These are phyloP conservation scores for Ustilago trichophora DNA, from an alignment of 1,284 basidiomycete species.

Conservation along the genomic window DNA sequence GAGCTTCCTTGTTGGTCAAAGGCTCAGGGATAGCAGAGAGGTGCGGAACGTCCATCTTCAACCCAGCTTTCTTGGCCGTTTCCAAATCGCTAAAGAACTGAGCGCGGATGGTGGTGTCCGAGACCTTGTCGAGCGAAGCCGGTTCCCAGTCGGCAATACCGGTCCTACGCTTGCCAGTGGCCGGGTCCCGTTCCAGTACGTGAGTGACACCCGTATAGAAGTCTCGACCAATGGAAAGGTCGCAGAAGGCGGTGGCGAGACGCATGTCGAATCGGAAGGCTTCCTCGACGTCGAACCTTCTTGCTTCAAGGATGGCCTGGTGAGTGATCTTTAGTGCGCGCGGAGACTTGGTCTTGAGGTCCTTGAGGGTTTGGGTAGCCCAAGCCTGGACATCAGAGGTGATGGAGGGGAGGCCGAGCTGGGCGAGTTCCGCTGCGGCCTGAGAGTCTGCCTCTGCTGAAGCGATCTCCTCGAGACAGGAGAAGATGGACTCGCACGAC, in stretches of 20 bases:
- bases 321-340: slow-evolving; percentile 61
- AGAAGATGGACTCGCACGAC: slow-evolving; percentile 54
- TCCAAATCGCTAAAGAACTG: slow-evolving; percentile 55
- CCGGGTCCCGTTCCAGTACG: slow-evolving; percentile 58
- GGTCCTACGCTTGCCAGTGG: slow-evolving; percentile 57
- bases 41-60: slow-evolving; percentile 45
- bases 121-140: slow-evolving; percentile 48
- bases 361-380: slow-evolving; percentile 53
- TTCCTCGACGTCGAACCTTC: slow-evolving; percentile 50
- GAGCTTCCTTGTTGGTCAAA: slow-evolving; percentile 16
- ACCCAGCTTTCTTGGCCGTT: slow-evolving; percentile 47
- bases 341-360: slow-evolving; percentile 57
- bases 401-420: slow-evolving; percentile 30
- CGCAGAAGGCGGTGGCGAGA: slow-evolving; percentile 63
- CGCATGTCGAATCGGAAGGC: slow-evolving; percentile 63
- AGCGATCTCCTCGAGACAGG: slow-evolving; percentile 52
- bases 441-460: slow-evolving; percentile 15
- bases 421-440: slow-evolving; percentile 43
- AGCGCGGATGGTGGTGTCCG: slow-evolving; percentile 38
- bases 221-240: slow-evolving; percentile 65
- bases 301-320: slow-evolving; percentile 51
- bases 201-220: slow-evolving; percentile 63
- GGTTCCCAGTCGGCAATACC: slow-evolving; percentile 58
- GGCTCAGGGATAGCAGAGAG: slow-evolving; percentile 32
- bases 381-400: slow-evolving; percentile 42